Percentiles rank a stretch among this genome's conserved stretches.
These are phyloP conservation scores for Fusarium sp. DNA, from an alignment of 2,329 filamentous ascomycete species.

Conservation along the genomic window DNA sequence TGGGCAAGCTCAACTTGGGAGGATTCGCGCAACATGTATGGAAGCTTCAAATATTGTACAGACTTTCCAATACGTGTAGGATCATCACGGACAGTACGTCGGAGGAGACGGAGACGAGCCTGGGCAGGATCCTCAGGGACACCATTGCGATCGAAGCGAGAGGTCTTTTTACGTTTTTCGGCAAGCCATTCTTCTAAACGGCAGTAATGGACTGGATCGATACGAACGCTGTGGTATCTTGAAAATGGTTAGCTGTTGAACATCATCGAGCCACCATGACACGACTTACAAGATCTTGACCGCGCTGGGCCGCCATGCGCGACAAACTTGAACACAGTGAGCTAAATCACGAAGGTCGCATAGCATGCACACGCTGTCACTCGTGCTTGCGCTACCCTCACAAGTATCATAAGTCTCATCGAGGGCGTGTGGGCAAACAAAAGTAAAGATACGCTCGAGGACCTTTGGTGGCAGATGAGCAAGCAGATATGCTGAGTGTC, in stretches of 20 bases:
- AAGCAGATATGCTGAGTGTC: conserved; percentile 57
- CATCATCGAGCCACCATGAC: conserved; percentile 1
- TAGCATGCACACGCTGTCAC: conserved; percentile 87
- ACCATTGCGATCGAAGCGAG: conserved; percentile 79
- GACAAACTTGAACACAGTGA: conserved; percentile 79
- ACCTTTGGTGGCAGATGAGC: conserved; percentile 73
- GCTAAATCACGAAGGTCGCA: conserved; percentile 92
- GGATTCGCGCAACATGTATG: conserved; percentile 94
- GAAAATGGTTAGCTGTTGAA: conserved; percentile 22
- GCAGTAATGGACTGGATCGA: conserved; percentile 96
- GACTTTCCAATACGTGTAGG: conserved; percentile 73
- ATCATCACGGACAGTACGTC: conserved; percentile 84
- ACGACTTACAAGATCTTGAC: conserved; percentile 70
- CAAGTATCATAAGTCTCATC: conserved; percentile 85
- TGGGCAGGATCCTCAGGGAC: conserved; percentile 84
- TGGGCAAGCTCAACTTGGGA: conserved; percentile 86
- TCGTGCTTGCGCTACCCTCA: conserved; percentile 75
- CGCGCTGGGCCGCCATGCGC: conserved; percentile 73
- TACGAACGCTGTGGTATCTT: conserved; percentile 89
- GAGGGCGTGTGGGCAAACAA: conserved; percentile 83
- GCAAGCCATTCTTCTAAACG: conserved; percentile 84
- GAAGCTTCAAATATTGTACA: conserved; percentile 85
- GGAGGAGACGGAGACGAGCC: conserved; percentile 80
- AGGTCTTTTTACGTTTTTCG: conserved; percentile 80
- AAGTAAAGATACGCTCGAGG: conserved; percentile 80